Conservation (phyloP, 495 filamentous ascomycete species). For the Stereocaulon alpinum region DNA sequence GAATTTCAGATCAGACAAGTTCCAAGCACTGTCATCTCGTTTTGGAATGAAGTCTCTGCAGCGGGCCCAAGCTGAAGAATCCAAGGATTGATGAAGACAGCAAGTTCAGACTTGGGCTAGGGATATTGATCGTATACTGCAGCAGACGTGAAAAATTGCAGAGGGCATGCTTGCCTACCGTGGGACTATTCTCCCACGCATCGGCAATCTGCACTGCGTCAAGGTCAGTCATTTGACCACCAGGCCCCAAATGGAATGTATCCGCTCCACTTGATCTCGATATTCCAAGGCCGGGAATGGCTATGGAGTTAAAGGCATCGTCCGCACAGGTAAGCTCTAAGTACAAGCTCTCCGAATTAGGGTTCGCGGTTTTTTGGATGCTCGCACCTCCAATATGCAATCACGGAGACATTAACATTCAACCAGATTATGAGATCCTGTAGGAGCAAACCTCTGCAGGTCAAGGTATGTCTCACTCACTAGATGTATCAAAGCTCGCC, state of each 20-base stretch:
- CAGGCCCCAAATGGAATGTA: not conserved
- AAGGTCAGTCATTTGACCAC: too few species aligned
- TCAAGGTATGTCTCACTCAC: not conserved
- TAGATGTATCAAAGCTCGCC: not conserved
- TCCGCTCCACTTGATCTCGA: too few species aligned
- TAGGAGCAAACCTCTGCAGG: not conserved
- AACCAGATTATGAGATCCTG: not conserved
- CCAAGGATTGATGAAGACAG: constrained; percentile 2
- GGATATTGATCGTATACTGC: too few species aligned
- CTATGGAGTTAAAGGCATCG: too few species aligned
- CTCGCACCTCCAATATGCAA: not conserved
- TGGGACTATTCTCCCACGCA: too few species aligned
- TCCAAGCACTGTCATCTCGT: constrained; percentile 57
- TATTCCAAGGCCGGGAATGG: too few species aligned
- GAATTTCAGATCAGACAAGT: constrained; percentile 43
- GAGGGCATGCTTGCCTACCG: too few species aligned
- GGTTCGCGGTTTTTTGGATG: not conserved
- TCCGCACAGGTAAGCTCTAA: not conserved
- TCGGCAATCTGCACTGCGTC: too few species aligned
- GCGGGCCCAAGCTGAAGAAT: constrained; percentile 8
- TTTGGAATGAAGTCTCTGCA: constrained; percentile 53
- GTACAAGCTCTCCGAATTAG: not conserved
- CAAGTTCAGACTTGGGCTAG: not conserved
- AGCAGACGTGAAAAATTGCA: too few species aligned
- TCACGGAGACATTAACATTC: not conserved